Evolutionary conservation across 345 rosid species (phyloP).

Genomic region (Heritiera fomes): DNA sequence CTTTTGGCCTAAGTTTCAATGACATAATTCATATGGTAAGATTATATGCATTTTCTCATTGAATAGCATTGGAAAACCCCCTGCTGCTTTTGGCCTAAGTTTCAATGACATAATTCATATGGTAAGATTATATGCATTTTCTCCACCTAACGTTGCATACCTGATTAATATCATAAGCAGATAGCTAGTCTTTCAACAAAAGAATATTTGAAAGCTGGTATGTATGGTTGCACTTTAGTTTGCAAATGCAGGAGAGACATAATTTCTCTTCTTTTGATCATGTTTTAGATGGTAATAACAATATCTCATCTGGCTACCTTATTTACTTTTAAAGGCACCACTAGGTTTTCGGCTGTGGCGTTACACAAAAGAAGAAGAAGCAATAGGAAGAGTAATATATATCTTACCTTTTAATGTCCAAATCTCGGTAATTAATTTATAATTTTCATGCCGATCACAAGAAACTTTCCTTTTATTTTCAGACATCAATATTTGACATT

Average conservation of each 20-base stretch:
- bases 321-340: slow-evolving; percentile 59
- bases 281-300: background rate
- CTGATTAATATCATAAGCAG: background rate
- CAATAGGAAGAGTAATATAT: slow-evolving; percentile 60
- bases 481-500: slow-evolving; percentile 14
- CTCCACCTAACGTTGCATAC: background rate
- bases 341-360: slow-evolving; percentile 74
- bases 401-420: background rate
- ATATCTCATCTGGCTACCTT: slow-evolving; percentile 10
- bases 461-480: slow-evolving; percentile 1
- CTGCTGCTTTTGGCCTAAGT: slow-evolving; percentile 42
- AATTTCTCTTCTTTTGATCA: background rate
- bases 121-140: slow-evolving; percentile 39
- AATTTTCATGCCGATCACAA: background rate
- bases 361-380: slow-evolving; percentile 51
- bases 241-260: background rate
- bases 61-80: slow-evolving; percentile 36
- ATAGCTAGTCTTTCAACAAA: background rate
- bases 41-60: too few relatives aligned
- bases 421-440: background rate
- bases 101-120: slow-evolving; percentile 50
- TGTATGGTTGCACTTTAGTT: background rate
- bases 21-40: slow-evolving; percentile 61
- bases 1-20: slow-evolving; percentile 45
- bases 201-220: background rate